phyloP scores from a whole-genome alignment of 192 early-diverging fungal species.

The Rhizophagus prolifer region DNA sequence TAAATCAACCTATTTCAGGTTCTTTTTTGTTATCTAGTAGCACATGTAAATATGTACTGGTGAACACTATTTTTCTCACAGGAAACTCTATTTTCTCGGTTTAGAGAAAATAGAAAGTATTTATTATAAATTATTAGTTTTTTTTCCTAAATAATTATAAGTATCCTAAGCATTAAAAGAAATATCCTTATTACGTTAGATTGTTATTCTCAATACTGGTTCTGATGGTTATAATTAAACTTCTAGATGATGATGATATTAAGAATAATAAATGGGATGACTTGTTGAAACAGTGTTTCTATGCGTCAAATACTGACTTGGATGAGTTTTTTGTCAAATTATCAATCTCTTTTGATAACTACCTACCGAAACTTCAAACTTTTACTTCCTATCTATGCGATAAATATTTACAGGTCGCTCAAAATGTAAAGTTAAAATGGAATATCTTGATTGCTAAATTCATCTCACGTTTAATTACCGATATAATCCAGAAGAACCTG shows the following conservation, averaged over 20 bases:
- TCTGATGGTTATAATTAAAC: background rate
- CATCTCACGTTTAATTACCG: background rate
- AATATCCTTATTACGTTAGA: no score
- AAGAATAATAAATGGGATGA: background rate
- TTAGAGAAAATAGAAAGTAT: no score
- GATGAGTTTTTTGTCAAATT: background rate
- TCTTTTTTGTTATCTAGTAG: no score
- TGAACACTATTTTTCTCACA: no score
- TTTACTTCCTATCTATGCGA: background rate
- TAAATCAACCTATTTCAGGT: no score
- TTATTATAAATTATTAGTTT: no score
- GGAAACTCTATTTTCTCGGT: no score
- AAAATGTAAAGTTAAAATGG: background rate
- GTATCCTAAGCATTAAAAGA: no score
- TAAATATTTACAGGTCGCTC: background rate
- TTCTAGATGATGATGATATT: background rate
- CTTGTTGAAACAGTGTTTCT: background rate
- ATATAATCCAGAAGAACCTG: background rate
- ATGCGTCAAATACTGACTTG: background rate
- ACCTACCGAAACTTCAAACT: background rate
- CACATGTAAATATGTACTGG: no score
- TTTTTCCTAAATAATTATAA: no score
- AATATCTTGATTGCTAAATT: background rate
- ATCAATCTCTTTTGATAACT: background rate
- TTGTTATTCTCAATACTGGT: no score